Evolutionary conservation across 2,329 filamentous ascomycete species (phyloP).

Genomic region (Diplodia corticola): DNA sequence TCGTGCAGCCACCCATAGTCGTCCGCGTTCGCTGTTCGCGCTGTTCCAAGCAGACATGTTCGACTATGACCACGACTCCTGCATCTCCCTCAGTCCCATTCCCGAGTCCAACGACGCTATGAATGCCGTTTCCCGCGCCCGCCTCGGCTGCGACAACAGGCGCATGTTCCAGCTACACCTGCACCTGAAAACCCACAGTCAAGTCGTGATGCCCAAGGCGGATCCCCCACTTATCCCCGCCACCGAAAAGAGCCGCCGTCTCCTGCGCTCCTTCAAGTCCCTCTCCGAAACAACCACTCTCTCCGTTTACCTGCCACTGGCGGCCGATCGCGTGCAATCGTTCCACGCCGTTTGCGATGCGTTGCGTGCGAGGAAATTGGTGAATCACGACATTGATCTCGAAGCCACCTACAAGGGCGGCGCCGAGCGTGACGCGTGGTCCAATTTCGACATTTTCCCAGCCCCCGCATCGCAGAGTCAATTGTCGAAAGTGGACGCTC

Average conservation of each 20-base stretch:
- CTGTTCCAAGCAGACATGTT: neutral
- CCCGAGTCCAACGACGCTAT: neutral
- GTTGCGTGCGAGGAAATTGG: neutral
- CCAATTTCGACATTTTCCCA: neutral
- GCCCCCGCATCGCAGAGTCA: neutral
- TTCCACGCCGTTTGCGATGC: neutral
- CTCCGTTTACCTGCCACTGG: neutral
- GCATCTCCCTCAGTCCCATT: neutral
- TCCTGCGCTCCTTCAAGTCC: neutral
- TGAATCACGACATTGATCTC: neutral
- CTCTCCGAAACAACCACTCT: neutral
- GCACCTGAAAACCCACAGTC: neutral
- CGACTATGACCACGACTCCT: neutral
- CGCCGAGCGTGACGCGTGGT: neutral
- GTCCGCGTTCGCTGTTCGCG: neutral
- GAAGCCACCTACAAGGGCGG: neutral
- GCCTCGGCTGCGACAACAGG: neutral
- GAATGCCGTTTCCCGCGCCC: neutral
- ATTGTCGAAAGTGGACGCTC: too few relatives aligned
- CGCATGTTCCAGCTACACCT: neutral
- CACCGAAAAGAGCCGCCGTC: neutral
- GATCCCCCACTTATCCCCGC: neutral
- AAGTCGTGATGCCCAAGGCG: constrained; percentile 7
- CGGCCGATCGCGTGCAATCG: neutral
- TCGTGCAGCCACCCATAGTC: neutral